phyloP scores from a whole-genome alignment of 495 filamentous ascomycete genomes.

The Cercophora samala region DNA sequence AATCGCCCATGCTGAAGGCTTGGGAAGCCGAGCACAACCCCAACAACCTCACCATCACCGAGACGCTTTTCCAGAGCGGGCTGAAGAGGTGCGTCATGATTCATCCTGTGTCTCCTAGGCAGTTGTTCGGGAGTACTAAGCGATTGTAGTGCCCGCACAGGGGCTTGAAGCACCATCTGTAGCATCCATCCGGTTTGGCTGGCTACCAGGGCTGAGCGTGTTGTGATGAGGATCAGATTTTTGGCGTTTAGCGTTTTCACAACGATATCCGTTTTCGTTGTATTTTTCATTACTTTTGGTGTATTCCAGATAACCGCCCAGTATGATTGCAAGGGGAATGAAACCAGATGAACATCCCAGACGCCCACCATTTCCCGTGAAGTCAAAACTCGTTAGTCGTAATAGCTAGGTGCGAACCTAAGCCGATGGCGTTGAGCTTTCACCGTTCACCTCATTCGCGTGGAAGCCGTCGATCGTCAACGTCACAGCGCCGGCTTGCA shows the following conservation, averaged over 20 bases:
- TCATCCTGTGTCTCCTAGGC: not conserved
- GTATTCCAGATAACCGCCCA: constrained; percentile 7
- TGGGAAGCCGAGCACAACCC: constrained; percentile 38
- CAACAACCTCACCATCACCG: constrained; percentile 40
- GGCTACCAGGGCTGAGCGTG: not conserved
- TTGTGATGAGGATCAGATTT: not conserved
- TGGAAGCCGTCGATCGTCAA: constrained; percentile 75
- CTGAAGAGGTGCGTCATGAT: constrained; percentile 8
- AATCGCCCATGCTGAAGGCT: constrained; percentile 35
- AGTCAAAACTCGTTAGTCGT: not conserved
- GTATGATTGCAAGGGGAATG: not conserved
- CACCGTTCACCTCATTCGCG: constrained; percentile 41
- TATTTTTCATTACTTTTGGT: constrained; percentile 12
- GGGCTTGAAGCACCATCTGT: not conserved
- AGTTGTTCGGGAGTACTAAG: not conserved
- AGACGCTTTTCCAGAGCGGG: constrained; percentile 26
- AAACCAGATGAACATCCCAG: not conserved
- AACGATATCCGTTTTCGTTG: constrained; percentile 8
- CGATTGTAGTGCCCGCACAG: not conserved
- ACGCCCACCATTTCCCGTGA: not conserved
- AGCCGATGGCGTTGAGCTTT: constrained; percentile 14
- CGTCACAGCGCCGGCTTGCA: constrained; percentile 88
- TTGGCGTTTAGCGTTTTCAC: not conserved
- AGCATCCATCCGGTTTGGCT: not conserved
- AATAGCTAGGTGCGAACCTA: constrained; percentile 1